Percentiles rank a stretch among this genome's conserved stretches.
These are phyloP conservation scores for Musa schizocarpa DNA, from an alignment of 176 grass and related monocot species.

Conservation along the genomic window DNA sequence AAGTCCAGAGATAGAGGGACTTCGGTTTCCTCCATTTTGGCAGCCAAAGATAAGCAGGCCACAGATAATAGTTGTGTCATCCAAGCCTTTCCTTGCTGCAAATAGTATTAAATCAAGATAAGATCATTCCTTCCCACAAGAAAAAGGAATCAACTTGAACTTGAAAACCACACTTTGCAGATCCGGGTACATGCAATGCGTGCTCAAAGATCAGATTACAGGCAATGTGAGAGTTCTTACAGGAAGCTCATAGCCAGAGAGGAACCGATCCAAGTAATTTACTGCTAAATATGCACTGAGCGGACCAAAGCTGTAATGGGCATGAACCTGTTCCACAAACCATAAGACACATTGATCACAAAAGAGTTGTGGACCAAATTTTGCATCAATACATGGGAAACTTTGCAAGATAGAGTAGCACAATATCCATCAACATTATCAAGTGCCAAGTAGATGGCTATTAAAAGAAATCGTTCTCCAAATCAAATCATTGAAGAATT, in stretches of 20 bases:
- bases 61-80: constrained; percentile 77
- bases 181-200: constrained; percentile 5
- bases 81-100: constrained; percentile 62
- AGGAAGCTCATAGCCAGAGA: constrained; percentile 68
- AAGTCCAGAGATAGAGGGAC: constrained; percentile 64
- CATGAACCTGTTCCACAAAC: constrained; percentile 55
- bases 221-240: constrained; percentile 37
- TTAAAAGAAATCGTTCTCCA: not conserved
- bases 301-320: constrained; percentile 73
- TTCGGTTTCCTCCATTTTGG: constrained; percentile 88
- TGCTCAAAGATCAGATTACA: not conserved
- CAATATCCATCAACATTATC: constrained; percentile 17
- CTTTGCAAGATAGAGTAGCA: constrained; percentile 1
- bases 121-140: not conserved
- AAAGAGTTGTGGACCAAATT: not conserved
- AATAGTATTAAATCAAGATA: not conserved
- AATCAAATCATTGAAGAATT: not conserved
- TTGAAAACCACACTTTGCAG: too few species aligned
- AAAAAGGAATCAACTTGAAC: not conserved
- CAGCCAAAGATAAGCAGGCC: constrained; percentile 78
- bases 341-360: constrained; percentile 29
- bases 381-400: not conserved
- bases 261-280: constrained; percentile 91
- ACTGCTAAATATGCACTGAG: constrained; percentile 73
- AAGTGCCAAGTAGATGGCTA: not conserved